phyloP scores from a whole-genome alignment of 2,329 filamentous ascomycete genomes.

The Monosporascus sp. region DNA sequence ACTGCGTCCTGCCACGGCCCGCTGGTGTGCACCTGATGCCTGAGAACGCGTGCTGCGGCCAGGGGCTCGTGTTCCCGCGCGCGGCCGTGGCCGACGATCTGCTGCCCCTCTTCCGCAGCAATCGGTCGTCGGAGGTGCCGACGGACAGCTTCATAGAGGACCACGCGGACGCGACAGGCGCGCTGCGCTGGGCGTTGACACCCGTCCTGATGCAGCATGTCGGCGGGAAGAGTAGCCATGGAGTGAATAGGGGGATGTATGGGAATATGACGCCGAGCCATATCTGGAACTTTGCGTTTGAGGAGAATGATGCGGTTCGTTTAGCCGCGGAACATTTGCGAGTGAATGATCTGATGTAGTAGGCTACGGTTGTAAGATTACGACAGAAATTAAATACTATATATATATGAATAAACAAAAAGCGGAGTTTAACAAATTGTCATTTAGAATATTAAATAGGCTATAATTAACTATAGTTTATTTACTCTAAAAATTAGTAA shows the following conservation, averaged over 20 bases:
- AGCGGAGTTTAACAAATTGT: too few relatives aligned
- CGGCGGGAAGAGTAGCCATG: slow-evolving; percentile 21
- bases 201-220: slow-evolving; percentile 25
- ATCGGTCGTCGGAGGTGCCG: slow-evolving; percentile 7
- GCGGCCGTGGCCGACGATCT: slow-evolving; percentile 13
- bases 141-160: slow-evolving; percentile 24
- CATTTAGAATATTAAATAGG: too few relatives aligned
- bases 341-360: too few relatives aligned
- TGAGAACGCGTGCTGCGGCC: slow-evolving; percentile 21
- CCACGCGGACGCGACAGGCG: slow-evolving; percentile 12
- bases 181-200: slow-evolving; percentile 21
- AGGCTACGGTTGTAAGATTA: too few relatives aligned
- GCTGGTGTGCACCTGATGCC: slow-evolving; percentile 19
- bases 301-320: slow-evolving; percentile 16
- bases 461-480: too few relatives aligned
- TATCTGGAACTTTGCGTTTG: slow-evolving; percentile 19
- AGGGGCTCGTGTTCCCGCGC: slow-evolving; percentile 23
- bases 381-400: too few relatives aligned
- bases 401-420: too few relatives aligned
- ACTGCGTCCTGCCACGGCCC: slow-evolving; percentile 14
- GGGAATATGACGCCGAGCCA: slow-evolving; percentile 12
- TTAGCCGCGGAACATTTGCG: slow-evolving; percentile 20
- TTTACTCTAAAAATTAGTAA: too few relatives aligned
- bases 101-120: slow-evolving; percentile 15
- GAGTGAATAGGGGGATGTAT: slow-evolving; percentile 9